phyloP scores from a whole-genome alignment of 768 basidiomycete species.

The Lepiota brunneoincarnata region DNA sequence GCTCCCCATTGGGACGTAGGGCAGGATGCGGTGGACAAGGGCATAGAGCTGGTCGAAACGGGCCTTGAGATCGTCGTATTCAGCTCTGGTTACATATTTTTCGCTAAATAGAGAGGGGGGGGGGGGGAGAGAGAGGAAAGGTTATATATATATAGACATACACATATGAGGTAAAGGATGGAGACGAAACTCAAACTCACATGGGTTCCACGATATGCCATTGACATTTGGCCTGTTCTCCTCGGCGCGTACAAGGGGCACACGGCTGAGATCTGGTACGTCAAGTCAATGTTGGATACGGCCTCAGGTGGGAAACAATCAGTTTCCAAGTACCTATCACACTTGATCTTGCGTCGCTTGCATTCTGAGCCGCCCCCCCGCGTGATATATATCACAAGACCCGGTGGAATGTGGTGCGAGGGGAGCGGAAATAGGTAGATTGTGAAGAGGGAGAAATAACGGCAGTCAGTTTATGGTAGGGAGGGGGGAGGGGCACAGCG shows the following conservation, averaged over 20 bases:
- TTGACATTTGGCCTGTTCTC: slow-evolving; percentile 77
- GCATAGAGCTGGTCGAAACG: slow-evolving; percentile 62
- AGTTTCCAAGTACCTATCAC: slow-evolving; percentile 61
- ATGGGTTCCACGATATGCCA: slow-evolving; percentile 83
- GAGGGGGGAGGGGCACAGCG: slow-evolving; percentile 15
- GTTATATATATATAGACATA: slow-evolving; percentile 6
- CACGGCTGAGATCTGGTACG: slow-evolving; percentile 70
- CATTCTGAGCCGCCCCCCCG: slow-evolving; percentile 52
- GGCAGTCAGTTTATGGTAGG: slow-evolving; percentile 16
- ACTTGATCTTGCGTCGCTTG: slow-evolving; percentile 85
- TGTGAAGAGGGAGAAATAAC: slow-evolving; percentile 21
- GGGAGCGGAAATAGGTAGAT: slow-evolving; percentile 13
- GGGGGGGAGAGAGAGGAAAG: slow-evolving; percentile 10
- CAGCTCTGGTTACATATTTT: slow-evolving; percentile 76
- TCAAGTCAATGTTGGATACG: slow-evolving; percentile 12
- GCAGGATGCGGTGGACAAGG: slow-evolving; percentile 47
- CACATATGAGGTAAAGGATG: slow-evolving; percentile 20
- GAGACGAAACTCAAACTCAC: slow-evolving; percentile 43
- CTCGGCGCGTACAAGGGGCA: slow-evolving; percentile 75
- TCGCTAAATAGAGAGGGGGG: slow-evolving; percentile 58
- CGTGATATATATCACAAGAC: slow-evolving; percentile 29
- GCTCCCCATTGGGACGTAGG: slow-evolving; percentile 6
- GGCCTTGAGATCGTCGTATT: slow-evolving; percentile 72
- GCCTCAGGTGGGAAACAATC: slow-evolving; percentile 24
- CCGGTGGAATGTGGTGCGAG: slow-evolving; percentile 22